Evolutionary conservation across 2,329 filamentous ascomycete genomes (phyloP), one percentile per base, ranked within the genome.

Genomic region (Hymenoscyphus fraxineus): DNA sequence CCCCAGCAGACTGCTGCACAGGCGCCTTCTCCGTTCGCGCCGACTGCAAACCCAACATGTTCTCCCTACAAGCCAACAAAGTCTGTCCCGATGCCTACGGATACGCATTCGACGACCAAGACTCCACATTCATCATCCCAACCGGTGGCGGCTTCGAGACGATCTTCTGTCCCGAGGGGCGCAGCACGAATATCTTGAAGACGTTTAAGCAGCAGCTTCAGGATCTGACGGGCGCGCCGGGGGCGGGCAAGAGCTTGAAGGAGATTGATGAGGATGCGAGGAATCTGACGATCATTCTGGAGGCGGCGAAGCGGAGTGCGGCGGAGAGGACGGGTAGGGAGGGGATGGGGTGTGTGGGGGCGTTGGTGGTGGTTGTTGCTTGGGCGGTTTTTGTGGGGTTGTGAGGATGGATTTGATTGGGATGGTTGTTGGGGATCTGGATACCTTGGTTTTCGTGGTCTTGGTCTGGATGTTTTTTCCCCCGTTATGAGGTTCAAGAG

Each of bases 21-120:
- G 91, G 90, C 56, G 76, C 83, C 13, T 90, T 89, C 77, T 81
- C 88, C 72, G 82, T 83, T 47, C 83, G 89, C 2, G 79, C 82
- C 31, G 80, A 81, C 59, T 95, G 91, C 78, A 79, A 81, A 65
- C 87, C 89, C 2, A 87, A 87, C 60, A 77, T 84, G 51, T 95
- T 93, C 78, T 87, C 88, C 69, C 84, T 80, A 65, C 80, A 81
- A 12, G 89, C 90, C 61, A 95, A 96, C 79, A 78, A 78, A 3
- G 83, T 94, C 13, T 96, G 92, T 74, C 91, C 92, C 0, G 92
- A 96, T 77, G 91, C 91, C 2, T 96, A 95, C 78, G 92, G 88
- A 72, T 96, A 85, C 75, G 88, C 89, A 60, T 86, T 85, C 75
- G 83, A 86, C 69, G 84, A 87, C 71, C 77, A 80, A 66, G 78